Percentiles rank a stretch among this genome's conserved stretches.
phyloP scores from a whole-genome alignment of 768 basidiomycete species.

The Guyanaporus albipodus region DNA sequence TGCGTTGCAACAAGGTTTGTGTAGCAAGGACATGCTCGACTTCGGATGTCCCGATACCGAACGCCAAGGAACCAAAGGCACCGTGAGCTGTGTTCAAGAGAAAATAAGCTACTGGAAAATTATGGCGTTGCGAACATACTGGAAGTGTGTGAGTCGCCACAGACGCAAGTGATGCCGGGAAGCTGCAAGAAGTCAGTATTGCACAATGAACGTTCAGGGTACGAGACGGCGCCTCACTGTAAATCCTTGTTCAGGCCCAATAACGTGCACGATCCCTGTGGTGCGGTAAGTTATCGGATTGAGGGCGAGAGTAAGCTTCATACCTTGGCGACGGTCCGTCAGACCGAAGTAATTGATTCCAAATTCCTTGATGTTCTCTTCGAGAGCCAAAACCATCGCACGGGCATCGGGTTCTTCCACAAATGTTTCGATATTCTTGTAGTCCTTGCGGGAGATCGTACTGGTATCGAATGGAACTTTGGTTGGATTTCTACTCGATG shows the following conservation, averaged over 20 bases:
- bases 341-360: conserved; percentile 91
- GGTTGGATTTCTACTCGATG: background rate
- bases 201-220: background rate
- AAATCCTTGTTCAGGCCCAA: conserved; percentile 93
- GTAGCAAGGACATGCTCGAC: conserved; percentile 94
- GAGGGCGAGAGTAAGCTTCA: conserved; percentile 3
- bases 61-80: conserved; percentile 89
- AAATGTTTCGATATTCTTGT: conserved; percentile 65
- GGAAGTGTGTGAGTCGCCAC: conserved; percentile 91
- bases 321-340: conserved; percentile 85
- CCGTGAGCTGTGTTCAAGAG: conserved; percentile 65
- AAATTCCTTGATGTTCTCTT: conserved; percentile 89
- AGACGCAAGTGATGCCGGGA: conserved; percentile 79
- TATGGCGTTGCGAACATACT: conserved; percentile 45
- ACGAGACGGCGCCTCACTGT: conserved; percentile 48
- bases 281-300: conserved; percentile 16
- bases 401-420: conserved; percentile 84
- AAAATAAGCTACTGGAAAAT: background rate
- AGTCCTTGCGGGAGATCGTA: conserved; percentile 71
- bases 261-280: conserved; percentile 82
- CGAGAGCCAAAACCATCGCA: conserved; percentile 76
- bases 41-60: conserved; percentile 91
- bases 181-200: conserved; percentile 38
- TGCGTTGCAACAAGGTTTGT: conserved; percentile 82
- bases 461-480: conserved; percentile 33